Percentiles rank a stretch among this genome's conserved stretches.
phyloP scores from a whole-genome alignment of 768 basidiomycete genomes.

The Suillus variegatus region DNA sequence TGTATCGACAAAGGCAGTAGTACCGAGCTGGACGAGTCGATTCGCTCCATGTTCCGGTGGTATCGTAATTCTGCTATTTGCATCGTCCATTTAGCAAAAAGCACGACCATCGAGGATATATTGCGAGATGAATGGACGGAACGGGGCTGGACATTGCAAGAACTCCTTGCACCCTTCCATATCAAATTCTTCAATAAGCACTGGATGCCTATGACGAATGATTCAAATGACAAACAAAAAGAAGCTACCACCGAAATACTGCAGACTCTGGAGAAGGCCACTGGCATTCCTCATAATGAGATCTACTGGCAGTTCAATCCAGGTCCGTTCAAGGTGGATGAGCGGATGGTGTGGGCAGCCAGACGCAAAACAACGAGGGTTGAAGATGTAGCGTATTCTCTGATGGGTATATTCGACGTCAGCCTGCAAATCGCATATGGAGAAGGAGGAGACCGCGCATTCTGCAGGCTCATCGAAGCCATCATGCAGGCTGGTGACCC shows the following conservation, averaged over 20 bases:
- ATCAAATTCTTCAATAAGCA: neutral
- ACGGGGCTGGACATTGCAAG: neutral
- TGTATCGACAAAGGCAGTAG: neutral
- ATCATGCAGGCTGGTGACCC: conserved; percentile 9
- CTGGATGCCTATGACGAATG: neutral
- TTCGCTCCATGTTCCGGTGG: conserved; percentile 3
- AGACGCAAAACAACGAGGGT: conserved; percentile 15
- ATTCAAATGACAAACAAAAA: neutral
- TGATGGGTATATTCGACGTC: conserved; percentile 18
- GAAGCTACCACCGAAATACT: neutral
- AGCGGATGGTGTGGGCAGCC: conserved; percentile 18
- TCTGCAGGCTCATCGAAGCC: conserved; percentile 12
- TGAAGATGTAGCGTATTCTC: conserved; percentile 20
- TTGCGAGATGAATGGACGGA: neutral
- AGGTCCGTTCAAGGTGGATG: neutral
- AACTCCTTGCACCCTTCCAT: neutral
- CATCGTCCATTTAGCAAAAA: neutral
- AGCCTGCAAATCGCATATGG: conserved; percentile 18
- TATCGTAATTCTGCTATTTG: neutral
- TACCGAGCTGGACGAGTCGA: neutral
- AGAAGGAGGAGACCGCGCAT: conserved; percentile 15
- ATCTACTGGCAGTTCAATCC: neutral
- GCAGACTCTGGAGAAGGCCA: neutral
- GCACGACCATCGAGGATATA: neutral
- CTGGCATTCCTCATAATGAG: neutral